Percentiles rank a stretch among this genome's conserved stretches.
Conservation (phyloP, 768 basidiomycete species). For the Strobilomyces echinocephalus region DNA sequence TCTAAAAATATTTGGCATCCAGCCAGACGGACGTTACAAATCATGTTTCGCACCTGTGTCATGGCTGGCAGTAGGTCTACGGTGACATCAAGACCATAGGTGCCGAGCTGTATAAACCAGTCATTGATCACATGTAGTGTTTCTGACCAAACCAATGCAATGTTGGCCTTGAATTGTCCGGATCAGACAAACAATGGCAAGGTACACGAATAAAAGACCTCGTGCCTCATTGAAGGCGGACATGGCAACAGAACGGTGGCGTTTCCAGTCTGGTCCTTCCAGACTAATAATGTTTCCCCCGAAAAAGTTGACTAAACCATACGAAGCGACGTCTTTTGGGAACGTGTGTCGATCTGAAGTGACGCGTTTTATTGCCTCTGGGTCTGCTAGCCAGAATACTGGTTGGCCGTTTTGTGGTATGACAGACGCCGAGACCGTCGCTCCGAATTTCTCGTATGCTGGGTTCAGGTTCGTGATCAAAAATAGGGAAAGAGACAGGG, state of each 20-base stretch:
- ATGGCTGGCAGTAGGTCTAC: constrained; percentile 13
- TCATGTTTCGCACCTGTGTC: constrained; percentile 10
- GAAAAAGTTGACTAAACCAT: constrained; percentile 41
- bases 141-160: constrained; percentile 47
- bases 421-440: constrained; percentile 38
- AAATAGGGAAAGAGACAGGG: not conserved
- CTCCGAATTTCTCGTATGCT: constrained; percentile 40
- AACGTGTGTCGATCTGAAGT: constrained; percentile 34
- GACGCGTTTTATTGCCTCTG: constrained; percentile 38
- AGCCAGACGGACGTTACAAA: not conserved
- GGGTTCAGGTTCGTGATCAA: not conserved
- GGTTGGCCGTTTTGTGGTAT: constrained; percentile 27
- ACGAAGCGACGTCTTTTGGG: constrained; percentile 37
- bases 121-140: constrained; percentile 36
- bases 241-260: constrained; percentile 41
- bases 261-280: constrained; percentile 45
- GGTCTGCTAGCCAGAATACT: constrained; percentile 41
- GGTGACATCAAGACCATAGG: constrained; percentile 16
- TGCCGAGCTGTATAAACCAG: constrained; percentile 40
- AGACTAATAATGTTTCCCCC: constrained; percentile 41
- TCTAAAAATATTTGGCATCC: constrained; percentile 12
- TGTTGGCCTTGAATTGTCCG: constrained; percentile 33
- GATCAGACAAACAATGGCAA: not conserved
- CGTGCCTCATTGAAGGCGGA: constrained; percentile 48
- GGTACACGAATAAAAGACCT: not conserved